Conservation (phyloP, 768 basidiomycete species). For the Suillus lakei region DNA sequence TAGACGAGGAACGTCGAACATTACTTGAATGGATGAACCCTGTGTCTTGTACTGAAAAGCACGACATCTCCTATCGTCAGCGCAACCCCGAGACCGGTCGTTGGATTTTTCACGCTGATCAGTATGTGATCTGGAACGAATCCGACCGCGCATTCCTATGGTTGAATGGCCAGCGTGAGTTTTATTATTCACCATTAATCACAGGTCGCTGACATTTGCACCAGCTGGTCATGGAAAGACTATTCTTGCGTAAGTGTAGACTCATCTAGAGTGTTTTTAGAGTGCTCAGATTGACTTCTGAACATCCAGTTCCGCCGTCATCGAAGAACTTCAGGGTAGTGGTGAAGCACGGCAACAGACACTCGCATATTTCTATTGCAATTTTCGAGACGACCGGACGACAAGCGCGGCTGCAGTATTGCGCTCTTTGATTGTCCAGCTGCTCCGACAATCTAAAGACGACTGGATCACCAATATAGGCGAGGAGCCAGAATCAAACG, state of each 20-base stretch:
- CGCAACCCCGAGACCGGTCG: not conserved
- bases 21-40: not conserved
- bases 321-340: no score
- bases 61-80: not conserved
- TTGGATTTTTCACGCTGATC: not conserved
- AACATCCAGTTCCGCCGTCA: slow-evolving; percentile 1
- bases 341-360: no score
- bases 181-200: not conserved
- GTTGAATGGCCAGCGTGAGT: not conserved
- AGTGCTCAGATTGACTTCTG: not conserved
- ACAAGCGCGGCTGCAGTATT: no score
- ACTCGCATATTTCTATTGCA: slow-evolving; percentile 25
- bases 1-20: not conserved
- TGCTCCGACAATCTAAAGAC: not conserved
- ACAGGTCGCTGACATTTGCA: not conserved
- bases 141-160: not conserved
- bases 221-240: not conserved
- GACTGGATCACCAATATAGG: not conserved
- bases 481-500: not conserved
- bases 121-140: not conserved
- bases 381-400: slow-evolving; percentile 23
- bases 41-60: not conserved
- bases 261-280: not conserved
- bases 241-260: not conserved
- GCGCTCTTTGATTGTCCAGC: no score